A percentile compares a stretch with the other conserved stretches of the same genome.
These are phyloP conservation scores for Fraxinus dipetala DNA, from an alignment of 305 asterid species.

Conservation along the genomic window DNA sequence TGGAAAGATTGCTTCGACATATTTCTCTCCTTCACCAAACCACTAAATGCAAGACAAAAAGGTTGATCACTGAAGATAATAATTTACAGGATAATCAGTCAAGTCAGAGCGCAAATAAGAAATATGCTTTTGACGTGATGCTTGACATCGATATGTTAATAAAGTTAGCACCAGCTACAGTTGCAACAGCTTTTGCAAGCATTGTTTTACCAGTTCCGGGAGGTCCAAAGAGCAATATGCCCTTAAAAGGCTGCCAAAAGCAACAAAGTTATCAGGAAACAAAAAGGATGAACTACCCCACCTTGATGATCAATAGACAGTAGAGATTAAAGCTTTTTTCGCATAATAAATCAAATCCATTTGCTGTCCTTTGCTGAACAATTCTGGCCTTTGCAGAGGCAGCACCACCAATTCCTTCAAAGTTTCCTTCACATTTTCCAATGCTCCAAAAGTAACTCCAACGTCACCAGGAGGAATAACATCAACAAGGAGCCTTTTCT, in stretches of 20 bases:
- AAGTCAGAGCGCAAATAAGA: constrained; percentile 22
- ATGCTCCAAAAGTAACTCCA: constrained; percentile 87
- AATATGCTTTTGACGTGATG: constrained; percentile 73
- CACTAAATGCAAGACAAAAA: constrained; percentile 45
- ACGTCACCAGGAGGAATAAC: constrained; percentile 86
- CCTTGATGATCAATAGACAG: neutral
- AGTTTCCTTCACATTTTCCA: constrained; percentile 87
- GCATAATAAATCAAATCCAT: neutral
- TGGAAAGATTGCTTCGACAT: constrained; percentile 82
- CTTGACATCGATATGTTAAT: constrained; percentile 85
- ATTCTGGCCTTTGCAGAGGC: constrained; percentile 83
- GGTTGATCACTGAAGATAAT: constrained; percentile 3
- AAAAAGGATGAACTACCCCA: neutral
- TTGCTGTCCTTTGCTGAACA: constrained; percentile 80
- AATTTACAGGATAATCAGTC: neutral
- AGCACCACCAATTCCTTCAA: constrained; percentile 87
- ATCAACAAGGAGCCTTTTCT: constrained; percentile 78
- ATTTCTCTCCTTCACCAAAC: constrained; percentile 91
- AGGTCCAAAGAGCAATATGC: constrained; percentile 90
- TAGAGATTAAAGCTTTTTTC: neutral
- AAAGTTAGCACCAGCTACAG: constrained; percentile 91
- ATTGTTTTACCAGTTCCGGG: constrained; percentile 91
- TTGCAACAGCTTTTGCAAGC: constrained; percentile 96
- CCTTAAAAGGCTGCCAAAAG: constrained; percentile 76
- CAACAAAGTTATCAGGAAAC: constrained; percentile 23